These are phyloP conservation scores for Pichia sp. DNA, from an alignment of 1,139 yeast species.

Conservation along the genomic window DNA sequence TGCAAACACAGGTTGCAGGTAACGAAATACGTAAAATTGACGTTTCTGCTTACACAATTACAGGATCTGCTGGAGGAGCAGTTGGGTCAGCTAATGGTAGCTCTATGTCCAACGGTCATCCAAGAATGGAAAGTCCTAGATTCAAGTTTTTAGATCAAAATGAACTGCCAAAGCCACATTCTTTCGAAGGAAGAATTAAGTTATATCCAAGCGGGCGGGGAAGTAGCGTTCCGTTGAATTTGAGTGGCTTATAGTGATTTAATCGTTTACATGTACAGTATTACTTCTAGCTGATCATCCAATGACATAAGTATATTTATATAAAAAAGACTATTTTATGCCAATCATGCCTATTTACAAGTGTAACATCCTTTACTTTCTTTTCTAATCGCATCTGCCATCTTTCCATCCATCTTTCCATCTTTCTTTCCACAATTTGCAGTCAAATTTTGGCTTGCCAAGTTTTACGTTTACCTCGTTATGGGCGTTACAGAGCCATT, in stretches of 20 bases:
- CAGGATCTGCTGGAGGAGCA: slow-evolving; percentile 26
- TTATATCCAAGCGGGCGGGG: slow-evolving; percentile 96
- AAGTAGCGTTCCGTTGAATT: slow-evolving; percentile 81
- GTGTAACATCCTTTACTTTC: not conserved
- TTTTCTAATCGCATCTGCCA: slow-evolving; percentile 35
- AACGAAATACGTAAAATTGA: slow-evolving; percentile 50
- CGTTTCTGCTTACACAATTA: slow-evolving; percentile 56
- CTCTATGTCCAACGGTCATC: slow-evolving; percentile 6
- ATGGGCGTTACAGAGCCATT: slow-evolving; percentile 94
- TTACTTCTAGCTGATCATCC: slow-evolving; percentile 14
- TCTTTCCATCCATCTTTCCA: slow-evolving; percentile 83
- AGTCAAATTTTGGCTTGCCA: slow-evolving; percentile 83
- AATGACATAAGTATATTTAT: not conserved
- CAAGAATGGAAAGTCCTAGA: slow-evolving; percentile 63
- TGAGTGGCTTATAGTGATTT: slow-evolving; percentile 30
- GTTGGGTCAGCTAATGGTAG: slow-evolving; percentile 16
- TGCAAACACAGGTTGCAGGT: slow-evolving; percentile 48
- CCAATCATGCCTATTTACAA: not conserved
- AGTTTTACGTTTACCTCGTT: slow-evolving; percentile 81
- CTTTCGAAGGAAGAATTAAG: slow-evolving; percentile 64
- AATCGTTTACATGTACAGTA: not conserved
- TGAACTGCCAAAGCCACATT: slow-evolving; percentile 80
- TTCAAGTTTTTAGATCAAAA: slow-evolving; percentile 66
- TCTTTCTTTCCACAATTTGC: slow-evolving; percentile 84
- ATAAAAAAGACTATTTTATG: not conserved